phyloP scores from a whole-genome alignment of 2,329 filamentous ascomycete species.

The Stemphylium lycopersici region DNA sequence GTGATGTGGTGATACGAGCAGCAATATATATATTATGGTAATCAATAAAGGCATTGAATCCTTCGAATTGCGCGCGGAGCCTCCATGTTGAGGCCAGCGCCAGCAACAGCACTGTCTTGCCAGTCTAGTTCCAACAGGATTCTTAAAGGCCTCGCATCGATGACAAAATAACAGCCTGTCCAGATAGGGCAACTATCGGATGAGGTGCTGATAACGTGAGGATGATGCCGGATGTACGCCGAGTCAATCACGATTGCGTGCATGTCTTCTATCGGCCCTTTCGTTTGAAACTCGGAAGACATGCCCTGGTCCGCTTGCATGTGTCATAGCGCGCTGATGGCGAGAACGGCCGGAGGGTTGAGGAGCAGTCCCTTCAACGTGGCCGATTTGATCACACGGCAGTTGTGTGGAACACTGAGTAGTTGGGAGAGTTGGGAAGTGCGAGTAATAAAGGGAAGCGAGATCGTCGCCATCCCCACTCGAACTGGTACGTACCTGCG shows the following conservation, averaged over 20 bases:
- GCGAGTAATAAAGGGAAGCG: not conserved
- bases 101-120: not conserved
- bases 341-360: not conserved
- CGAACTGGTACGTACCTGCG: conserved; percentile 15
- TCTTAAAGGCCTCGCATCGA: not conserved
- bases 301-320: conserved; percentile 4
- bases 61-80: not conserved
- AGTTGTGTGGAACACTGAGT: not conserved
- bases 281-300: conserved; percentile 3
- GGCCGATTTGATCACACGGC: not conserved
- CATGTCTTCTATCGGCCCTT: conserved; percentile 22
- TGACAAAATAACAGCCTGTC: not conserved
- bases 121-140: not conserved
- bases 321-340: conserved; percentile 5
- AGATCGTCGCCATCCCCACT: conserved; percentile 11
- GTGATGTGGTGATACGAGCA: not conserved
- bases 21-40: not conserved
- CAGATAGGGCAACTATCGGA: conserved; percentile 6
- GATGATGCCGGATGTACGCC: conserved; percentile 8
- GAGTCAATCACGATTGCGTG: conserved; percentile 8
- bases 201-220: conserved; percentile 11
- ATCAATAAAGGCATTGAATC: not conserved
- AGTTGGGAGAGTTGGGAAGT: not conserved
- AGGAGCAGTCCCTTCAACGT: not conserved
- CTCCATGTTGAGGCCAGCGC: not conserved